Evolutionary conservation across 2,329 filamentous ascomycete genomes (phyloP).

Genomic region (Pseudogymnoascus sp.): DNA sequence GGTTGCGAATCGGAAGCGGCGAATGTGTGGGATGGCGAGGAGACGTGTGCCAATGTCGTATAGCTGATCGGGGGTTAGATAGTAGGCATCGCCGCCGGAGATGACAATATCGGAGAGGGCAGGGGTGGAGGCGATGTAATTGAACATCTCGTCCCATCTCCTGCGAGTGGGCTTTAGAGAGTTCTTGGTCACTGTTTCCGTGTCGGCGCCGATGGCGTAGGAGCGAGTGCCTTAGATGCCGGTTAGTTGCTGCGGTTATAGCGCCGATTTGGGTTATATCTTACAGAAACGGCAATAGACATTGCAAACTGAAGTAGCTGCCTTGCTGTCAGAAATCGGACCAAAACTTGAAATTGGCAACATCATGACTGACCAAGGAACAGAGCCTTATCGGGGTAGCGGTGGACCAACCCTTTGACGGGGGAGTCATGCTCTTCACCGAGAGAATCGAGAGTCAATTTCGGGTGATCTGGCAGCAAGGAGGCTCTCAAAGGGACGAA

Average conservation of each 20-base stretch:
- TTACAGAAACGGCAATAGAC: constrained; percentile 53
- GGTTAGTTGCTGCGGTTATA: background rate
- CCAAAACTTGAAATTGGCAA: background rate
- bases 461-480: constrained; percentile 46
- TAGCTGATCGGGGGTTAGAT: constrained; percentile 45
- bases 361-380: constrained; percentile 44
- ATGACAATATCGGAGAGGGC: constrained; percentile 50
- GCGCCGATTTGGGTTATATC: background rate
- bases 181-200: constrained; percentile 40
- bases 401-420: constrained; percentile 49
- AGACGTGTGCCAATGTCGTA: constrained; percentile 45
- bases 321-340: constrained; percentile 16
- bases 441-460: constrained; percentile 48
- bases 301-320: constrained; percentile 52
- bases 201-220: constrained; percentile 48
- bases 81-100: constrained; percentile 55
- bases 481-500: constrained; percentile 49
- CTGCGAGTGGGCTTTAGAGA: constrained; percentile 32
- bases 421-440: constrained; percentile 48
- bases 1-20: constrained; percentile 51
- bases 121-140: constrained; percentile 45
- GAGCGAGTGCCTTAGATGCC: constrained; percentile 38
- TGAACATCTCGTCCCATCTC: constrained; percentile 49
- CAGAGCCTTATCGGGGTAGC: constrained; percentile 55
- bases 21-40: constrained; percentile 48